Evolutionary conservation across 2,329 filamentous ascomycete species (phyloP), one percentile per base, ranked within the genome.

Genomic region (Cucurbitaria berberidis): DNA sequence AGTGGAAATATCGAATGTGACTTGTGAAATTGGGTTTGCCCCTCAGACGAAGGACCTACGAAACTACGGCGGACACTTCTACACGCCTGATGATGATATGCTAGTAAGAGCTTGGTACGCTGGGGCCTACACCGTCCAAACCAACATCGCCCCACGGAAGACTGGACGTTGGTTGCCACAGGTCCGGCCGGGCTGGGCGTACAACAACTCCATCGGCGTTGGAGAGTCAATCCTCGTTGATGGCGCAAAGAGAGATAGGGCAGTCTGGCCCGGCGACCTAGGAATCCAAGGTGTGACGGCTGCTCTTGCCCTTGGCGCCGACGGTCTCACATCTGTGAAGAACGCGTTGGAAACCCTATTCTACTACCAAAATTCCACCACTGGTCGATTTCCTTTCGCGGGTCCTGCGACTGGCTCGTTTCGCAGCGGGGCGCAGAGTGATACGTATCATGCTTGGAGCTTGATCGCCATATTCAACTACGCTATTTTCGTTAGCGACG

Each of bases 71-170:
- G 77, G 77, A 1, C 78, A 78, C 30, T 67, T 69, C 32, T 50
- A 63, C 10, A 64, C 48, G 9, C 36, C 19, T 39, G 50, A 52
- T n/a, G 59, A 65, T 21, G 76, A 81, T 29, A 63, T 82, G 10
- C 75, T 86, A 45, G 85, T 86, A 63, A 75, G 77, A 6, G 81
- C 84, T 42, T 85, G 83, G 82, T 85, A 85, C 56, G 79, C 77
- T 35, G 82, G 74, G n/a, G 75, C 74, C 13, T 77, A 76, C 51
- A 77, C 74, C 0, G 46, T 75, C 11, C 75, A 77, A 27, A 75
- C 73, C 1, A 75, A 75, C 29, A 64, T 64, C 5, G 72, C 72
- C 1, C 73, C 74, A 0, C 64, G 58, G 16, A 64, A 73, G 35
- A 74, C 67, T 48, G 74, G 71, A 36, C 67, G 68, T 16, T 70